These are phyloP conservation scores for Omphalotus guepiniiformis DNA, from an alignment of 768 basidiomycete species.

Conservation along the genomic window DNA sequence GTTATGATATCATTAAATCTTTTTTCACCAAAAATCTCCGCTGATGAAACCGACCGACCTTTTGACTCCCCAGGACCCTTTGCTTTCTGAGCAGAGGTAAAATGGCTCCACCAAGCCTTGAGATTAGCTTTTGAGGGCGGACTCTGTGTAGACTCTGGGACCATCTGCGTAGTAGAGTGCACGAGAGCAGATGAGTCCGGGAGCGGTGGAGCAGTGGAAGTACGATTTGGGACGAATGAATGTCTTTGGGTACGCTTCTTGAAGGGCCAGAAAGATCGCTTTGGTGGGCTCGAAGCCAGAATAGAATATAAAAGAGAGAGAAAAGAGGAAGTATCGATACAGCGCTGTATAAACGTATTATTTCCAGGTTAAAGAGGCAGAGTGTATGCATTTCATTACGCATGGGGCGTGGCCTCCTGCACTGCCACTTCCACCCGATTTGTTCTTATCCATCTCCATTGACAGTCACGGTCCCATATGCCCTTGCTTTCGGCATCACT, in stretches of 20 bases:
- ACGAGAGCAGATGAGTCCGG: not conserved
- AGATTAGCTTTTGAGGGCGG: slow-evolving; percentile 54
- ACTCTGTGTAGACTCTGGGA: slow-evolving; percentile 13
- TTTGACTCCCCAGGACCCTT: slow-evolving; percentile 52
- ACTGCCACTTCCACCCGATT: too few relatives aligned
- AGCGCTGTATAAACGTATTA: too few relatives aligned
- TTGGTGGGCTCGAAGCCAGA: slow-evolving; percentile 10
- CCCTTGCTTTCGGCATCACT: too few relatives aligned
- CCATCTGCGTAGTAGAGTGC: slow-evolving; percentile 4
- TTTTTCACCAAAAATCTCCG: too few relatives aligned
- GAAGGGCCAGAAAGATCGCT: slow-evolving; percentile 9
- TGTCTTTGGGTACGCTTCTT: not conserved
- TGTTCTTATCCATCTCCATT: too few relatives aligned
- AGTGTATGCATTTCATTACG: too few relatives aligned
- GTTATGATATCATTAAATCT: too few relatives aligned
- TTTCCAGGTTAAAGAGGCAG: too few relatives aligned
- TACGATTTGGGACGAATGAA: not conserved
- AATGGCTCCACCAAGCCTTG: slow-evolving; percentile 81
- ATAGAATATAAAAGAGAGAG: slow-evolving; percentile 2
- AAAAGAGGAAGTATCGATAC: slow-evolving; percentile 1
- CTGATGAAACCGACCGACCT: too few relatives aligned
- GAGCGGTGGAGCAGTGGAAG: not conserved
- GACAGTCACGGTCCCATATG: too few relatives aligned
- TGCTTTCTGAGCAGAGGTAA: slow-evolving; percentile 57
- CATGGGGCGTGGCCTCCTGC: too few relatives aligned